Evolutionary conservation across 2,329 filamentous ascomycete species (phyloP), one percentile per base, ranked within the genome.

Genomic region (Fusarium fracticaudum): DNA sequence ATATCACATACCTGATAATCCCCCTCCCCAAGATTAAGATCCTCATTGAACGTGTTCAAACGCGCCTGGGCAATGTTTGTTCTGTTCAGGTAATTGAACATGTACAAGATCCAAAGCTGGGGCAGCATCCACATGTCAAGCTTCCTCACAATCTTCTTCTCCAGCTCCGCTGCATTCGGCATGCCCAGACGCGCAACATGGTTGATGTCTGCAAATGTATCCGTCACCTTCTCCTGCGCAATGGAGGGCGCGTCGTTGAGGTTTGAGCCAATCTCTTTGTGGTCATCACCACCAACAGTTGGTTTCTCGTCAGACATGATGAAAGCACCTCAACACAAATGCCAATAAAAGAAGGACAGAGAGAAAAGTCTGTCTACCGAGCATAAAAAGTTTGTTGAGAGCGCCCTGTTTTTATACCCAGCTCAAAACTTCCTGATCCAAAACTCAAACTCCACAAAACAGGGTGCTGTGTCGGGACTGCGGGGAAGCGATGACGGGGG

Each of bases 1-100:
- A 1, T 10, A 10, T 5, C 3, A 47, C 18, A 45, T 51, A 68
- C 65, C 53, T 73, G 71, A 10, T 74, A 74, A 24, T 74, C 72
- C 37, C 72, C 72, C 44, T 74, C 72, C 1, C 67, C 67, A 24
- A 74, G 72, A 11, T 74, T 74, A 2, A 74, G 71, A 31, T 74
- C 72, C 55, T 74, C 20, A 24, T 74, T 72, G 5, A 74, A 72
- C 2, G 63, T 61, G 59, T 73, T 73, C 18, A 73, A 51, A 44
- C 71, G 63, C 11, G 71, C 72, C 43, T 73, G 70, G 1, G 73
- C 73, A 18, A 76, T 76, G 33, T 76, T 76, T 3, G 69, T 76
- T 1, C 73, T 54, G 61, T 76, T 73, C 12, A 76, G 45, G 1
- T 76, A 76, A 35, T 76, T 76, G 64, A 76, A 76, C 71, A 76